These are phyloP conservation scores for Phytopythium mirpurense DNA, from an alignment of 352 stramenopile genomes.

Conservation along the genomic window DNA sequence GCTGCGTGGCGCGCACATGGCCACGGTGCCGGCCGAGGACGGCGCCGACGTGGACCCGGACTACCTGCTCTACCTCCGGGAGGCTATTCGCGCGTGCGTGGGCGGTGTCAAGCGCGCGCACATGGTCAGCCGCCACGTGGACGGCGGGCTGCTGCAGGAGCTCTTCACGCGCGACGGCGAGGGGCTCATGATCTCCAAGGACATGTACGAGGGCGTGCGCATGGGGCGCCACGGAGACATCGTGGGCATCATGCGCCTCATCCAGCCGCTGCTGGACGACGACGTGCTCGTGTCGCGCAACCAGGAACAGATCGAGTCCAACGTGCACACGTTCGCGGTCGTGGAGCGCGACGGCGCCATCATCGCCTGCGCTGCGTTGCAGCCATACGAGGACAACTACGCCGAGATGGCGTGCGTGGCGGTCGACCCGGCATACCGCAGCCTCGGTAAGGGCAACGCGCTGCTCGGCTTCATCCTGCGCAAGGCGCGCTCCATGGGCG, in stretches of 20 bases:
- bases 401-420: slow-evolving; percentile 90
- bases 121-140: slow-evolving; percentile 79
- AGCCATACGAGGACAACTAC: slow-evolving; percentile 87
- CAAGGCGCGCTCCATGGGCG: slow-evolving; percentile 76
- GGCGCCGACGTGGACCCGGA: slow-evolving; percentile 55
- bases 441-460: slow-evolving; percentile 83
- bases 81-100: slow-evolving; percentile 79
- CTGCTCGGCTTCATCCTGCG: slow-evolving; percentile 90
- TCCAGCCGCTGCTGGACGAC: slow-evolving; percentile 83
- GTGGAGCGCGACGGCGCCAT: slow-evolving; percentile 87
- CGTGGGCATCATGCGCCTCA: slow-evolving; percentile 83
- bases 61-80: slow-evolving; percentile 81
- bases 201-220: slow-evolving; percentile 96
- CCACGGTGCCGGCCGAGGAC: not conserved
- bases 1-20: slow-evolving; percentile 19
- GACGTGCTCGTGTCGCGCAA: slow-evolving; percentile 86
- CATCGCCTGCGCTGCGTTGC: slow-evolving; percentile 85
- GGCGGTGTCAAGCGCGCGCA: slow-evolving; percentile 84
- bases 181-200: slow-evolving; percentile 95
- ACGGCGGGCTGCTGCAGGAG: slow-evolving; percentile 93
- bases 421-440: slow-evolving; percentile 85
- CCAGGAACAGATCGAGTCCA: slow-evolving; percentile 86
- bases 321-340: slow-evolving; percentile 85
- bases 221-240: slow-evolving; percentile 91
- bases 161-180: slow-evolving; percentile 97